Conservation (phyloP, 305 asterid species). For the Euphrasia arctica region DNA sequence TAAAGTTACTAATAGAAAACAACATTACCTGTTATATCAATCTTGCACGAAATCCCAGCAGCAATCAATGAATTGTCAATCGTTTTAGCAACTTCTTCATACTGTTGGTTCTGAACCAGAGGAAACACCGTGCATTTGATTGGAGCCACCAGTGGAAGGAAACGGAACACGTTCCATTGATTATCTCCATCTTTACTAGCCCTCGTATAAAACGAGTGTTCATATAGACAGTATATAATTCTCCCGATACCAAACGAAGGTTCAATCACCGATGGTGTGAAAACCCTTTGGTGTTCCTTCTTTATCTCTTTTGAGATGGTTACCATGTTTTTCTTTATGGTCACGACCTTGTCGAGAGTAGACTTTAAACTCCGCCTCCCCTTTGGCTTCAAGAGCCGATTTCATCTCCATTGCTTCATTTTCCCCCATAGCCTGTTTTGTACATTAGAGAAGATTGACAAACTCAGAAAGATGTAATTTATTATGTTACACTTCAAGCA, state of each 20-base stretch:
- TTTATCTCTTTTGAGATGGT: constrained; percentile 68
- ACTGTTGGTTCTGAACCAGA: constrained; percentile 74
- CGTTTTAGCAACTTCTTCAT: constrained; percentile 65
- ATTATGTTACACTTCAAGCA: not conserved
- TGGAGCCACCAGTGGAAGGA: constrained; percentile 80
- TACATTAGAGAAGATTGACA: not conserved
- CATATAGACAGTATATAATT: constrained; percentile 88
- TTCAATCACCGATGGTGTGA: constrained; percentile 89
- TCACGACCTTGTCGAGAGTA: constrained; percentile 76
- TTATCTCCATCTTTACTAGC: constrained; percentile 76
- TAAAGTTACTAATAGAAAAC: not conserved
- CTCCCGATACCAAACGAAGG: constrained; percentile 95
- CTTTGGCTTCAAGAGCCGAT: constrained; percentile 61
- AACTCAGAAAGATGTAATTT: not conserved
- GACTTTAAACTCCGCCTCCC: constrained; percentile 70
- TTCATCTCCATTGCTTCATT: constrained; percentile 92
- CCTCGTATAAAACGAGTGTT: constrained; percentile 82
- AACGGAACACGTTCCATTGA: constrained; percentile 67
- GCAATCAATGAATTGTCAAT: constrained; percentile 68
- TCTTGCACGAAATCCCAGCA: constrained; percentile 71
- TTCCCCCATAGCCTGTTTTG: constrained; percentile 72
- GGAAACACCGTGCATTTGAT: constrained; percentile 93
- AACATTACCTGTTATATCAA: constrained; percentile 74
- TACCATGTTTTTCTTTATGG: constrained; percentile 70
- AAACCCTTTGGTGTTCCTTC: constrained; percentile 82